Evolutionary conservation across 2,329 filamentous ascomycete species (phyloP).

Genomic region (Nakataea oryzae): DNA sequence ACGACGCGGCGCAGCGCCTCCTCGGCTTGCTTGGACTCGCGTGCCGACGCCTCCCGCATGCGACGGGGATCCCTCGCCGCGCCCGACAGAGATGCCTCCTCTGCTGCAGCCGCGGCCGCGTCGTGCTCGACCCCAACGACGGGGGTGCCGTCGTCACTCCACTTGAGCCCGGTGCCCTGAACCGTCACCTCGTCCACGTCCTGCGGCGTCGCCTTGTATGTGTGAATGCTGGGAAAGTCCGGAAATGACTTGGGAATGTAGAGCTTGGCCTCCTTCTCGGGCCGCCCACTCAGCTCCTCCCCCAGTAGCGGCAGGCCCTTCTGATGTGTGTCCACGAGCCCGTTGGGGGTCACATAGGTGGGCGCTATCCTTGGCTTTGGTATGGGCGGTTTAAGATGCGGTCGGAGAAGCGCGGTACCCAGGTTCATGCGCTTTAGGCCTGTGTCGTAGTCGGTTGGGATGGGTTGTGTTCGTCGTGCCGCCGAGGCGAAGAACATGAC

Average conservation of each 20-base stretch:
- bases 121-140: conserved; percentile 6
- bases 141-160: conserved; percentile 15
- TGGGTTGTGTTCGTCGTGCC: conserved; percentile 40
- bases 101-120: conserved; percentile 5
- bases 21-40: conserved; percentile 51
- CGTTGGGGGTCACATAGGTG: conserved; percentile 23
- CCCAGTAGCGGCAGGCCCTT: conserved; percentile 36
- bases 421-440: conserved; percentile 41
- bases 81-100: conserved; percentile 9
- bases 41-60: conserved; percentile 48
- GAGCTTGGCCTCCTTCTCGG: conserved; percentile 41
- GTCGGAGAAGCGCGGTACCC: conserved; percentile 37
- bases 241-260: conserved; percentile 52
- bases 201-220: conserved; percentile 49
- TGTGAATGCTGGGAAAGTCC: conserved; percentile 53
- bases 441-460: conserved; percentile 47
- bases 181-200: conserved; percentile 22
- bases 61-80: conserved; percentile 44
- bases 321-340: conserved; percentile 24
- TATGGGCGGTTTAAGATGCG: conserved; percentile 45
- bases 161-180: conserved; percentile 12
- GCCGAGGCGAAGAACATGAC: conserved; percentile 34
- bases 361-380: conserved; percentile 23
- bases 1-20: conserved; percentile 49
- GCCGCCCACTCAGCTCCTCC: conserved; percentile 45